These are phyloP conservation scores for Ogataea sp. DNA, from an alignment of 805 yeast genomes.

Conservation along the genomic window DNA sequence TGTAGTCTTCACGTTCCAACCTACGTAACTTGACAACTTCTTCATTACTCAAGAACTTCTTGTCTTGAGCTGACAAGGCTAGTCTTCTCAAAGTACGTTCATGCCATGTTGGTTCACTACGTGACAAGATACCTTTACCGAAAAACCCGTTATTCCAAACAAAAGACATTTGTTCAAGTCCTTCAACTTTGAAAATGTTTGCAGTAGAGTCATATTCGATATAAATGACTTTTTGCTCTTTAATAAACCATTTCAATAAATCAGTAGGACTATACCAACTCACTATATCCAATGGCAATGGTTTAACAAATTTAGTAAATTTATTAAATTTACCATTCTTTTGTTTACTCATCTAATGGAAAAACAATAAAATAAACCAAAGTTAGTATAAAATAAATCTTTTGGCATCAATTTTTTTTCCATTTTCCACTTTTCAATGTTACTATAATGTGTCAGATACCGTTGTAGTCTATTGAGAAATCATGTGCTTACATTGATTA, in stretches of 20 bases:
- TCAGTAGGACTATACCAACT: constrained; percentile 3
- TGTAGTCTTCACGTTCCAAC: constrained; percentile 63
- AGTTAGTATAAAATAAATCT: constrained; percentile 11
- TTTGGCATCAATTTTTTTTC: neutral
- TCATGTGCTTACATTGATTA: constrained; percentile 58
- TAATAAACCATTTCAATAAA: constrained; percentile 13
- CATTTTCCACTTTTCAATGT: too few relatives aligned
- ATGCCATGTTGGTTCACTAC: constrained; percentile 91
- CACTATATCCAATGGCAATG: constrained; percentile 49
- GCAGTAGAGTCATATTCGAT: neutral
- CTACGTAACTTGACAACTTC: constrained; percentile 72
- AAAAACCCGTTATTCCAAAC: constrained; percentile 87
- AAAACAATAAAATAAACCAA: constrained; percentile 1
- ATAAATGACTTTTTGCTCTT: too few relatives aligned
- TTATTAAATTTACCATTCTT: constrained; percentile 22
- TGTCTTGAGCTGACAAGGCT: constrained; percentile 27
- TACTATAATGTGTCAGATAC: constrained; percentile 62
- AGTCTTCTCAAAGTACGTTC: constrained; percentile 54
- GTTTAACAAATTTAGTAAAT: constrained; percentile 31
- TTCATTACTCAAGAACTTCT: constrained; percentile 43
- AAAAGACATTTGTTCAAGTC: constrained; percentile 36
- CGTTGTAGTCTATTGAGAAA: constrained; percentile 90
- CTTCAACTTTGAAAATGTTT: constrained; percentile 32
- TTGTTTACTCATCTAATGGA: constrained; percentile 18
- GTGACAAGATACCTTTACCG: constrained; percentile 83